Evolutionary conservation across 2,329 filamentous ascomycete genomes (phyloP).

Genomic region (Waltergamsia citrina): DNA sequence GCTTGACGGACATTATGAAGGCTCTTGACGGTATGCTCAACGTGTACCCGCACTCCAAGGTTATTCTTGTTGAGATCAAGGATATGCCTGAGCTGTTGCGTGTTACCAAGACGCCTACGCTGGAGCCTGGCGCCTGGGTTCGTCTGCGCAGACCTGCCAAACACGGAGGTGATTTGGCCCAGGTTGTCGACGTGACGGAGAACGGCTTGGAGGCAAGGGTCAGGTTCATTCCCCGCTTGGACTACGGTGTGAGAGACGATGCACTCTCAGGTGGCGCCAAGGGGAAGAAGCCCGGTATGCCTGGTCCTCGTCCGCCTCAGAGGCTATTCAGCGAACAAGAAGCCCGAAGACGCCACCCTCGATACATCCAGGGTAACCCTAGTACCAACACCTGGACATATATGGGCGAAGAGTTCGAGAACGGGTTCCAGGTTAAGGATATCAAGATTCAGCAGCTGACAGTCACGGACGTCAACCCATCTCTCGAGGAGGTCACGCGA

Average conservation of each 20-base stretch:
- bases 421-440: slow-evolving; percentile 89
- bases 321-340: slow-evolving; percentile 89
- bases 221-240: slow-evolving; percentile 78
- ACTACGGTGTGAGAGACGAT: slow-evolving; percentile 86
- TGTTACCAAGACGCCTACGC: slow-evolving; percentile 73
- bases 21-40: slow-evolving; percentile 80
- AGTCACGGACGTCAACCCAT: slow-evolving; percentile 87
- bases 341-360: slow-evolving; percentile 76
- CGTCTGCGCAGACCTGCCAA: slow-evolving; percentile 72
- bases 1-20: slow-evolving; percentile 75
- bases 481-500: slow-evolving; percentile 88
- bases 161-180: slow-evolving; percentile 82
- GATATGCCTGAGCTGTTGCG: slow-evolving; percentile 96
- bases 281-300: slow-evolving; percentile 56
- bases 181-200: slow-evolving; percentile 85
- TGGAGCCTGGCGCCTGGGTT: slow-evolving; percentile 87
- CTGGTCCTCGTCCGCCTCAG: slow-evolving; percentile 69
- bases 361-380: slow-evolving; percentile 53
- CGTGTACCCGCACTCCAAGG: slow-evolving; percentile 80
- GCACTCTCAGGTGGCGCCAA: slow-evolving; percentile 51
- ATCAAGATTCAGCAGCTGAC: slow-evolving; percentile 80
- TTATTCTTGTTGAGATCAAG: slow-evolving; percentile 85
- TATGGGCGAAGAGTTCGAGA: slow-evolving; percentile 80
- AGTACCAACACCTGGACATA: slow-evolving; percentile 79
- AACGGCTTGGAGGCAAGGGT: slow-evolving; percentile 86